Evolutionary conservation across 495 filamentous ascomycete species (phyloP), one percentile per base, ranked within the genome.

Genomic region (Penicillium roqueforti): DNA sequence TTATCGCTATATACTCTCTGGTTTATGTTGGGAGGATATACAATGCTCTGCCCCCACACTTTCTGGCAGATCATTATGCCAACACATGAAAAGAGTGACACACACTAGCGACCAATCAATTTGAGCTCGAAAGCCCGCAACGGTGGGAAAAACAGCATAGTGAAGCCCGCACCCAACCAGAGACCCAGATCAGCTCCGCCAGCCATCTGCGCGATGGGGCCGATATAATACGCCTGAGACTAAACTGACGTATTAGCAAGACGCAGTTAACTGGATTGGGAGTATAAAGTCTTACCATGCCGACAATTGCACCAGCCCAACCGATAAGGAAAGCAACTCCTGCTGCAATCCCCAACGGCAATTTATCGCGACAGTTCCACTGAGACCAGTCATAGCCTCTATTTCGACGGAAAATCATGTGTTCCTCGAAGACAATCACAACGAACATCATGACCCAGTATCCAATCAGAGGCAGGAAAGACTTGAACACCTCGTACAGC

Each of bases 401-500:
- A 6, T 41, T 34, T 14, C 65, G 59, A 39, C 68, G 67, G 62
- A 80, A 78, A 2, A 78, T 47, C n/a, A 71, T 6, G 18, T 79
- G 66, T 48, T 80, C 70, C 52, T 79, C 70, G 6, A 77, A 42
- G 1, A 72, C 62, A 36, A 80, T 72, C 7, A 68, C 58, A 49
- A 78, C 54, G 66, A 69, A 78, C 23, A 78, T 76, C 34, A 76
- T 60, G 8, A 73, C 60, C 78, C 78, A 80, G 47, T 80, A 80
- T 22, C 75, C 75, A 48, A 80, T 80, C 10, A 80, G 51, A 3
- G 74, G 70, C 26, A 80, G 60, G 46, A 80, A 76, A 48, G 75
- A 69, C 47, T 71, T 68, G 57, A 80, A 79, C 11, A 80, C 72
- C 26, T 69, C 58, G 51, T 76, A 77, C 23, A 80, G 57, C 8